These are phyloP conservation scores for Clathrus columnatus DNA, from an alignment of 768 basidiomycete species.

Conservation along the genomic window DNA sequence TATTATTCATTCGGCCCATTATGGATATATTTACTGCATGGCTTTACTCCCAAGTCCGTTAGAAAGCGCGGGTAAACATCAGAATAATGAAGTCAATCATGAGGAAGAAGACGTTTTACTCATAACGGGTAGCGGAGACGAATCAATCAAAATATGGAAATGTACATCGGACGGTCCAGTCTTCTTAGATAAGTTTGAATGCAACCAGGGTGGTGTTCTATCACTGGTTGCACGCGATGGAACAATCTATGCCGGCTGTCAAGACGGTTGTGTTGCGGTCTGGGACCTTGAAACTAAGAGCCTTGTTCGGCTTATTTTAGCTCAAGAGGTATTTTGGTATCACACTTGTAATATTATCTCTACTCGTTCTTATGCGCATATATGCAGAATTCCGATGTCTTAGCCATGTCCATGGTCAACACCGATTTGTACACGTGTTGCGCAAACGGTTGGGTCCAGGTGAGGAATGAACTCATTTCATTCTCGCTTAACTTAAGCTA, in stretches of 20 bases:
- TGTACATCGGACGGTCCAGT: conserved; percentile 39
- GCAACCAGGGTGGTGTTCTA: conserved; percentile 73
- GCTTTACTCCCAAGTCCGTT: conserved; percentile 34
- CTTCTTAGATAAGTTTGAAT: conserved; percentile 58
- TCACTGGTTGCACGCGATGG: conserved; percentile 66
- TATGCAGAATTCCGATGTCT: conserved; percentile 62
- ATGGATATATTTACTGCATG: conserved; percentile 90
- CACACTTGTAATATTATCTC: background rate
- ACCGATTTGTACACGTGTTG: conserved; percentile 41
- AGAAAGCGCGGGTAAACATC: conserved; percentile 27
- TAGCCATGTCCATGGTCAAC: conserved; percentile 67
- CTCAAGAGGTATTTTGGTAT: conserved; percentile 59
- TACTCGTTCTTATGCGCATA: conserved; percentile 1
- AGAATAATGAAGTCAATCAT: conserved; percentile 9
- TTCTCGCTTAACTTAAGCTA: background rate
- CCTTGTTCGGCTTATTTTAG: conserved; percentile 76
- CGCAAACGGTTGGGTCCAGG: conserved; percentile 59
- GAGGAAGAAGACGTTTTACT: conserved; percentile 36
- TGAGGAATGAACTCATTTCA: conserved; percentile 24
- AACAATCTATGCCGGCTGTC: conserved; percentile 86
- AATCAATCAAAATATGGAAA: conserved; percentile 79
- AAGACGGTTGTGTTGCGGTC: conserved; percentile 88
- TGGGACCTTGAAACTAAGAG: conserved; percentile 88
- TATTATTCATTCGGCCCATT: conserved; percentile 84
- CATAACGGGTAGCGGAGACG: conserved; percentile 86